Conservation (phyloP, 2,329 filamentous ascomycete genomes). For the Pseudocercospora ulei region DNA sequence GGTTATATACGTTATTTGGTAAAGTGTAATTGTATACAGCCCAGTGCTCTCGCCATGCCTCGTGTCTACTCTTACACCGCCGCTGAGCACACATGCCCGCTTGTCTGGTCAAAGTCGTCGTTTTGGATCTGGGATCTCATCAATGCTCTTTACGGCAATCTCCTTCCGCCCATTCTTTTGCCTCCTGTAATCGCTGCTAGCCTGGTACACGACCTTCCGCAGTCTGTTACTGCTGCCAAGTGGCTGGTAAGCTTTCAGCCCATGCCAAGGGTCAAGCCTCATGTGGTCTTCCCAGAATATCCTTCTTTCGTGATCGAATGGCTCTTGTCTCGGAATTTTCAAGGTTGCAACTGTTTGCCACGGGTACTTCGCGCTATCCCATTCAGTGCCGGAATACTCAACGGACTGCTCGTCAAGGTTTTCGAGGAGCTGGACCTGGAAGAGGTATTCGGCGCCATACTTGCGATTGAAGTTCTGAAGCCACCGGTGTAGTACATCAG, state of each 20-base stretch:
- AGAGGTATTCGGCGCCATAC: constrained; percentile 39
- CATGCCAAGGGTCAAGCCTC: constrained; percentile 39
- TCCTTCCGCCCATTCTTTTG: constrained; percentile 37
- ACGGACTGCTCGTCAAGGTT: constrained; percentile 42
- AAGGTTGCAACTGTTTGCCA: constrained; percentile 42
- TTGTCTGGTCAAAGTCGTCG: too few species aligned
- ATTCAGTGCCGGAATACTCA: constrained; percentile 39
- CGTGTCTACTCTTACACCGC: too few species aligned
- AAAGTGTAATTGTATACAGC: too few species aligned
- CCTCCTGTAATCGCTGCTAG: constrained; percentile 33
- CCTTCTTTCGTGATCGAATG: constrained; percentile 36
- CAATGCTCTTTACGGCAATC: constrained; percentile 34
- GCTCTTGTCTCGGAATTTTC: constrained; percentile 38
- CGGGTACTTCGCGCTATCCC: constrained; percentile 43
- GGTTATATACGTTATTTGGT: too few species aligned
- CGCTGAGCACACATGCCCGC: too few species aligned
- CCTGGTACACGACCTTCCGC: constrained; percentile 36
- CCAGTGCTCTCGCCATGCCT: too few species aligned
- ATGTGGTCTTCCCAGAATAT: constrained; percentile 41
- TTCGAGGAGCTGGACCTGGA: constrained; percentile 43
- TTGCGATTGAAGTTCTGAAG: constrained; percentile 36
- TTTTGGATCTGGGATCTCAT: constrained; percentile 33
- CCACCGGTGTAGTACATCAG: constrained; percentile 37
- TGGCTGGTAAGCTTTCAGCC: constrained; percentile 38
- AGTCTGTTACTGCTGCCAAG: constrained; percentile 37